Evolutionary conservation across 495 filamentous ascomycete genomes (phyloP).

Genomic region (Xylaria longipes): DNA sequence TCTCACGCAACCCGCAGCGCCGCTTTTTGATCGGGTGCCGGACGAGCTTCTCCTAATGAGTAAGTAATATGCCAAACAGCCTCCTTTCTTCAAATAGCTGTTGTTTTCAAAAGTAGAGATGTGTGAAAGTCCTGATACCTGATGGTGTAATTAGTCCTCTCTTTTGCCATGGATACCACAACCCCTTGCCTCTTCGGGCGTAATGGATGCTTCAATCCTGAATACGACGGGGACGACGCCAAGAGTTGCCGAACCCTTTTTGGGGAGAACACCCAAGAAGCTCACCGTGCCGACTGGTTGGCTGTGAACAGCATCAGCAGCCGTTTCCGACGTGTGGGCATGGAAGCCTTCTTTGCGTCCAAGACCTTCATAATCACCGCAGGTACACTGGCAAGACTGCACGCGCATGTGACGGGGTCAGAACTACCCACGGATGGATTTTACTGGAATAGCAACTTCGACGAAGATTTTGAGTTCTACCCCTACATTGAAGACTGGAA

Average conservation of each 20-base stretch:
- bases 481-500: background rate
- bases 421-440: background rate
- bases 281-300: background rate
- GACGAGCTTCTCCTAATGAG: background rate
- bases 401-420: background rate
- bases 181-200: too few species aligned
- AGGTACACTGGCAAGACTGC: background rate
- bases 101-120: background rate
- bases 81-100: background rate
- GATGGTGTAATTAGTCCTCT: too few species aligned
- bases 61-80: background rate
- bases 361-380: background rate
- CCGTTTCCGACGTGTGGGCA: background rate
- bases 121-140: too few species aligned
- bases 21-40: background rate
- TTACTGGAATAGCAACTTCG: background rate
- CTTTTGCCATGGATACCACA: background rate
- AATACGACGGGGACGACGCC: too few species aligned
- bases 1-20: background rate
- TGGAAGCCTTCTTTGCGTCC: background rate
- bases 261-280: too few species aligned
- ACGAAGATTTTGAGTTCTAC: too few species aligned
- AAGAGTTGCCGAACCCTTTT: too few species aligned
- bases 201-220: too few species aligned
- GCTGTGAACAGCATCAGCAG: background rate